Evolutionary conservation across 2,329 filamentous ascomycete genomes (phyloP), one percentile per base, ranked within the genome.

Genomic region (Didymella keratinophila): DNA sequence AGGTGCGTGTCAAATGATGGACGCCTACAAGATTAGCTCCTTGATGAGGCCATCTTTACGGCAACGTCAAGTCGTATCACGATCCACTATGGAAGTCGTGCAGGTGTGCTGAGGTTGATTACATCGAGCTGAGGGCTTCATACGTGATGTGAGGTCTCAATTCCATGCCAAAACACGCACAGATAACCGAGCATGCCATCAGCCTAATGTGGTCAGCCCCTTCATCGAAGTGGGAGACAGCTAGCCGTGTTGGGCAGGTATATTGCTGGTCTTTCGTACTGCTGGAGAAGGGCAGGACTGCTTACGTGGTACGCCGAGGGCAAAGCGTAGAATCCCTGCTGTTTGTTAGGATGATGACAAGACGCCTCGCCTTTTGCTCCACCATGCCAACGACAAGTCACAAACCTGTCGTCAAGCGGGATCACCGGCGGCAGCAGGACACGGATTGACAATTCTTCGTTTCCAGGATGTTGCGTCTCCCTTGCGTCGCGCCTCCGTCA

Each of bases 401-500:
- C 53, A 20, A 51, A 55, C 41, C 34, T 45, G 51, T 52, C 56
- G 57, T 55, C 58, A 62, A 68, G 63, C 61, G 63, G 59, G 65
- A 66, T 69, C 66, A 60, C 58, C 62, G 65, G 66, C 61, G 62
- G 60, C 66, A 65, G 58, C 62, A 64, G 41, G 64, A 63, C 61
- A 64, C 56, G 64, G 50, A 63, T 65, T 58, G 46, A 61, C 58
- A 48, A 59, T 55, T 61, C 54, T 64, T 61, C 53, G 64, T 66
- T 62, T 59, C 61, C 59, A 62, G 59, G 60, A 58, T 66, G 59
- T 57, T 63, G 61, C 66, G 61, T 60, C 61, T 66, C 65, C 71
- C 64, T 71, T 70, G 70, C 67, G 60, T 67, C 61, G 63, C 65
- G 59, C 57, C 52, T 64, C 46, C 62, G 64, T 69, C 65, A 69